Evolutionary conservation across 306 rosid genomes (phyloP).

Genomic region (Rubus idaeus): DNA sequence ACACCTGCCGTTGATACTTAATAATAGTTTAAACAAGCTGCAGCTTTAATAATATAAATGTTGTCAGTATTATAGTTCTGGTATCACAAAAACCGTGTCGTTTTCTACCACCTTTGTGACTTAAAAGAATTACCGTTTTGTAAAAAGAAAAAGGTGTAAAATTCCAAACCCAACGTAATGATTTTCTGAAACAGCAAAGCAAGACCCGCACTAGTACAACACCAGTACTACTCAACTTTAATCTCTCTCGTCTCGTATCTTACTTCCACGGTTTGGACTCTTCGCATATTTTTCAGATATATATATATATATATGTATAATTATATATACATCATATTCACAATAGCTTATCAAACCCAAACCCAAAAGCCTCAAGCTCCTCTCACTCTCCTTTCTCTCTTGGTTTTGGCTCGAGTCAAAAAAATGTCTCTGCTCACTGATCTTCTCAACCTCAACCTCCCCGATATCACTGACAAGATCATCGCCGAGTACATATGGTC

Average conservation of each 20-base stretch:
- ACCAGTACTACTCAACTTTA: background rate
- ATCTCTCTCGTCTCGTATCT: background rate
- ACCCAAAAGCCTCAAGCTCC: background rate
- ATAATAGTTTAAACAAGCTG: background rate
- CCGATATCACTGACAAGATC: slow-evolving; percentile 41
- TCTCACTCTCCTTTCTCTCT: background rate
- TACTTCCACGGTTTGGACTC: slow-evolving; percentile 6
- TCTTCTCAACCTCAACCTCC: slow-evolving; percentile 54
- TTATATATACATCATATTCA: background rate
- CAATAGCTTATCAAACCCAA: background rate
- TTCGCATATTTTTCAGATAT: background rate
- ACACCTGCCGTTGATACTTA: background rate
- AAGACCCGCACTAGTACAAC: background rate
- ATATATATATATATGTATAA: too few species aligned
- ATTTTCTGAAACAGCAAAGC: background rate
- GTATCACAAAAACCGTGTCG: background rate
- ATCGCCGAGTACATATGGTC: slow-evolving; percentile 79
- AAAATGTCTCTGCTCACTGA: slow-evolving; percentile 13
- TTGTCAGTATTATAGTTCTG: background rate
- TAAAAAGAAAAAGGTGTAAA: background rate
- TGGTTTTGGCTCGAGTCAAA: background rate
- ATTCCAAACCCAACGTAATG: background rate
- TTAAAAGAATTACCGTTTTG: background rate
- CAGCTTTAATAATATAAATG: background rate
- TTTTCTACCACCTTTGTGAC: background rate